Conservation (phyloP, 202 grass and related monocot genomes). For the Panicum hallii region DNA sequence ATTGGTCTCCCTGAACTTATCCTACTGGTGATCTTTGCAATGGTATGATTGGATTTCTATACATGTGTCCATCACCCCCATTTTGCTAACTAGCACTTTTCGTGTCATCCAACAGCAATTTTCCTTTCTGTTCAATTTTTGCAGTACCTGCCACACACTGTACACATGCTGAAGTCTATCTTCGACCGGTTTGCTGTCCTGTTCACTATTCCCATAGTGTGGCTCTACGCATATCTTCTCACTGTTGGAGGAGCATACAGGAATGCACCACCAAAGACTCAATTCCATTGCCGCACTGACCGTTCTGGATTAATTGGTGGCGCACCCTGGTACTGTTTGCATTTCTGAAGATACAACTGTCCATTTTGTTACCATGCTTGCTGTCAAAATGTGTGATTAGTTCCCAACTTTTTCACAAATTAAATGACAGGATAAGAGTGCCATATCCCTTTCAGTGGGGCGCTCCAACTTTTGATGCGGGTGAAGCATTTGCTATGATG, state of each 20-base stretch:
- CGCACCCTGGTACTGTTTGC: slow-evolving; percentile 73
- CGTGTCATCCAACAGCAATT: slow-evolving; percentile 10
- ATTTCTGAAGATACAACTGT: slow-evolving; percentile 26
- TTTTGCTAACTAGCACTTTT: slow-evolving; percentile 19
- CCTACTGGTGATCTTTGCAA: slow-evolving; percentile 82
- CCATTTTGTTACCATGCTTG: not conserved
- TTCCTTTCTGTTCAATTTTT: slow-evolving; percentile 25
- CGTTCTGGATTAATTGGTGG: slow-evolving; percentile 87
- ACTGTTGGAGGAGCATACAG: slow-evolving; percentile 96
- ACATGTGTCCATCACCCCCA: not conserved
- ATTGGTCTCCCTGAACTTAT: slow-evolving; percentile 95
- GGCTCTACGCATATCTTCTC: slow-evolving; percentile 96
- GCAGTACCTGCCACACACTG: slow-evolving; percentile 80
- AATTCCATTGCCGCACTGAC: slow-evolving; percentile 97
- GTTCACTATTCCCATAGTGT: slow-evolving; percentile 91
- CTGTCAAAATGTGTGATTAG: not conserved
- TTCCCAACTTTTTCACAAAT: slow-evolving; percentile 33
- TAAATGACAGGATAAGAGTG: slow-evolving; percentile 88
- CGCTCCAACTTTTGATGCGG: slow-evolving; percentile 93
- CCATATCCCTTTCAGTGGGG: slow-evolving; percentile 99
- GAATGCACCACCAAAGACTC: slow-evolving; percentile 85
- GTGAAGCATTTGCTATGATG: slow-evolving; percentile 99
- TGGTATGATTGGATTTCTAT: slow-evolving; percentile 56
- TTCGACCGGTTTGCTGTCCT: slow-evolving; percentile 94
- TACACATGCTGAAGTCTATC: slow-evolving; percentile 64